A percentile compares a stretch with the other conserved stretches of the same genome.
These are phyloP conservation scores for Deinandra increscens DNA, from an alignment of 129 eudicot genomes.

Conservation along the genomic window DNA sequence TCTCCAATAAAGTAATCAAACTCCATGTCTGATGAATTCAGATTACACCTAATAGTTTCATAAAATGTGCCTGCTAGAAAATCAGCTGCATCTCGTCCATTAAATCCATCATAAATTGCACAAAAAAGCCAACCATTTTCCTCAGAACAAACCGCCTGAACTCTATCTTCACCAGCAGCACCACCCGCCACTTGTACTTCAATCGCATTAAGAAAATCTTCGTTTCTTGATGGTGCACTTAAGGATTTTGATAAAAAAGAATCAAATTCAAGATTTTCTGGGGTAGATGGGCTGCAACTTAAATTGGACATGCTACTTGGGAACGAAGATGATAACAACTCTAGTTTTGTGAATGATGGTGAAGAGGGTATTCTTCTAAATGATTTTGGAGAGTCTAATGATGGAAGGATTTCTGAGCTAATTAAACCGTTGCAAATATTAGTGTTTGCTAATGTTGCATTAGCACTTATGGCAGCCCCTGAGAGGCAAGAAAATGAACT, in stretches of 20 bases:
- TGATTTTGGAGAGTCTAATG: slow-evolving; percentile 84
- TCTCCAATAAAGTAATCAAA: slow-evolving; percentile 34
- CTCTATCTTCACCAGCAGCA: slow-evolving; percentile 97
- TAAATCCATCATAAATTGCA: slow-evolving; percentile 86
- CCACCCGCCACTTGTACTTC: slow-evolving; percentile 98
- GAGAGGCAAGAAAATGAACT: slow-evolving; percentile 87
- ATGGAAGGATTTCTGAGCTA: slow-evolving; percentile 85
- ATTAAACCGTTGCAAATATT: slow-evolving; percentile 86
- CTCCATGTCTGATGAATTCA: slow-evolving; percentile 68
- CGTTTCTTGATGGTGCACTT: slow-evolving; percentile 69
- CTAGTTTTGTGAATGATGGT: slow-evolving; percentile 73
- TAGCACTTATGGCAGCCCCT: slow-evolving; percentile 94
- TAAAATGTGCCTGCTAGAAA: slow-evolving; percentile 90
- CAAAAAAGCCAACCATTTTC: slow-evolving; percentile 96
- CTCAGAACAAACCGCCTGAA: slow-evolving; percentile 95
- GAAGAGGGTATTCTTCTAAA: slow-evolving; percentile 88
- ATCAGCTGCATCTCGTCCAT: slow-evolving; percentile 97
- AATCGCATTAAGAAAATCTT: slow-evolving; percentile 69
- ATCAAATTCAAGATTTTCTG: slow-evolving; percentile 56
- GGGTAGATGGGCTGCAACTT: slow-evolving; percentile 83
- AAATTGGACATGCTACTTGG: slow-evolving; percentile 73
- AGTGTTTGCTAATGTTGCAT: slow-evolving; percentile 92
- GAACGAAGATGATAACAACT: slow-evolving; percentile 74
- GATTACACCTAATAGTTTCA: slow-evolving; percentile 67
- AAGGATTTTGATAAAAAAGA: slow-evolving; percentile 55